Conservation (phyloP, 768 basidiomycete genomes). For the Rhizopogon salebrosus region DNA sequence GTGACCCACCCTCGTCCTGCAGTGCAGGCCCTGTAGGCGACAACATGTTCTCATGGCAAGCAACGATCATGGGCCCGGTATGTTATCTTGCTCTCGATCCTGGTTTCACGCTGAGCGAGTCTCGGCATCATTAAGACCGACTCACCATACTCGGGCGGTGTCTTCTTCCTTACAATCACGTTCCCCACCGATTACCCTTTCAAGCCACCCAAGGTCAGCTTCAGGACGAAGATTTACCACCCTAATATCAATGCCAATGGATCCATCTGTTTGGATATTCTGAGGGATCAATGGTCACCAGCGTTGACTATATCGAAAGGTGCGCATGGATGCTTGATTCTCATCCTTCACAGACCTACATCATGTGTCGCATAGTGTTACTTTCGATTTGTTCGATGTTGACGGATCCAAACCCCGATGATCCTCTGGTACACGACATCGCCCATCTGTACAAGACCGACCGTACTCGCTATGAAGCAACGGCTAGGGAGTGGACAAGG, state of each 20-base stretch:
- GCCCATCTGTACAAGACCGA: conserved; percentile 99
- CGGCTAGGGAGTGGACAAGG: conserved; percentile 98
- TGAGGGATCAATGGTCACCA: conserved; percentile 98
- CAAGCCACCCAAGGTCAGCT: conserved; percentile 99
- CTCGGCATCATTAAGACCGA: conserved; percentile 60
- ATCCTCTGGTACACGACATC: conserved; percentile 97
- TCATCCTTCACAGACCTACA: conserved; percentile 1
- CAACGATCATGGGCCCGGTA: conserved; percentile 99
- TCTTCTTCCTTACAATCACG: conserved; percentile 94
- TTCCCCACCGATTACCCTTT: conserved; percentile 99
- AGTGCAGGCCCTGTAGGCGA: conserved; percentile 97
- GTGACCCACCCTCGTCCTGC: conserved; percentile 99
- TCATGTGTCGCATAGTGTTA: conserved; percentile 50
- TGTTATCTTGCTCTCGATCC: conserved; percentile 27
- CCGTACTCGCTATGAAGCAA: conserved; percentile 93
- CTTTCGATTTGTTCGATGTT: conserved; percentile 99
- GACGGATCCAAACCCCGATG: conserved; percentile 99
- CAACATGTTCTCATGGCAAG: conserved; percentile 99
- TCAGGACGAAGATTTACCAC: conserved; percentile 99
- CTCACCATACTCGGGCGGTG: conserved; percentile 97
- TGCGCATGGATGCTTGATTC: conserved; percentile 27
- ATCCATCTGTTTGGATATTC: conserved; percentile 96
- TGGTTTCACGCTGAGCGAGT: conserved; percentile 8
- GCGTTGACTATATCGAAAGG: conserved; percentile 99
- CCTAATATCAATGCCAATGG: conserved; percentile 99